These are phyloP conservation scores for Eurotiales sp. DNA, from an alignment of 2,329 filamentous ascomycete species.

Conservation along the genomic window DNA sequence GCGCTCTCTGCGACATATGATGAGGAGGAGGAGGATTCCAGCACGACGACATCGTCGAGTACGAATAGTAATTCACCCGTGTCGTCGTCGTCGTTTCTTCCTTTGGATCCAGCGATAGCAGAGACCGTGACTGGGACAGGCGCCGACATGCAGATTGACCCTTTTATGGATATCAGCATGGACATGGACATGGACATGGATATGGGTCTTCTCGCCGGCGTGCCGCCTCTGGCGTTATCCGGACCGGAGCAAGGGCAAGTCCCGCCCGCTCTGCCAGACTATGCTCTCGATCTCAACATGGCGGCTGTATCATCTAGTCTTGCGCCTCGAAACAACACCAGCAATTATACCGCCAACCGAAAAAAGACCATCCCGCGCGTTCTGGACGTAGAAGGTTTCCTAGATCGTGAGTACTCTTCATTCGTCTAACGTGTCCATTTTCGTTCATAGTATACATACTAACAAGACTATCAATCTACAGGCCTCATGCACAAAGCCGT, in stretches of 20 bases:
- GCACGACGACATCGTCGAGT: no score
- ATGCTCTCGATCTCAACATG: background rate
- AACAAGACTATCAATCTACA: background rate
- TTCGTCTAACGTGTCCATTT: background rate
- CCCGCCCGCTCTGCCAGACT: background rate
- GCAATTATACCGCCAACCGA: background rate
- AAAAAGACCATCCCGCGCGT: background rate
- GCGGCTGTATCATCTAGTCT: background rate
- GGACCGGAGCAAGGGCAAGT: no score
- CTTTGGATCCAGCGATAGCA: no score
- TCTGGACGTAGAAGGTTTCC: conserved; percentile 12
- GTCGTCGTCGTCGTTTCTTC: background rate
- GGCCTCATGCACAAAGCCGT: conserved; percentile 10
- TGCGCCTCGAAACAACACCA: no score
- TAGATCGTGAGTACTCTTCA: conserved; percentile 7
- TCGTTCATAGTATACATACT: background rate
- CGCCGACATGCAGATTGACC: background rate
- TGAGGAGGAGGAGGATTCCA: no score
- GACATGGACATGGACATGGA: background rate
- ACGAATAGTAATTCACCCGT: background rate
- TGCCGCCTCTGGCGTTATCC: background rate
- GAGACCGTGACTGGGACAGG: no score
- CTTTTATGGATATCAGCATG: background rate
- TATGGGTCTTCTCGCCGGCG: background rate
- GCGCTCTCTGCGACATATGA: no score